These are phyloP conservation scores for Boletus sp. DNA, from an alignment of 768 basidiomycete species.

Conservation along the genomic window DNA sequence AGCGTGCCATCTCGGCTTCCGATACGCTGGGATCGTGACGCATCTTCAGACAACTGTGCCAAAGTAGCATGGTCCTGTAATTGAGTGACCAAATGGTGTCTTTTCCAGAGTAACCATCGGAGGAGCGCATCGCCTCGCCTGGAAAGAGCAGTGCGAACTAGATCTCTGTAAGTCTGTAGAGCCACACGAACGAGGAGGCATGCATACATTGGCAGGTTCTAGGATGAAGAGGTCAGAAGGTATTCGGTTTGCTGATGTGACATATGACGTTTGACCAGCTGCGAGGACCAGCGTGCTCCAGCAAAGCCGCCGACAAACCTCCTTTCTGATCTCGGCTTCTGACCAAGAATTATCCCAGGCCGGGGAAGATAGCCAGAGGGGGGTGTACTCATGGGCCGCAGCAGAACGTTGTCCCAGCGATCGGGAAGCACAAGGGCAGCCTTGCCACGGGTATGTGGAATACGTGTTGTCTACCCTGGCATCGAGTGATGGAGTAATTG, in stretches of 20 bases:
- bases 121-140: conserved; percentile 53
- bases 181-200: neutral
- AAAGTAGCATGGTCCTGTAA: conserved; percentile 64
- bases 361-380: conserved; percentile 61
- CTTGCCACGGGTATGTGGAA: conserved; percentile 17
- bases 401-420: conserved; percentile 53
- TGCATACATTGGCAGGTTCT: conserved; percentile 62
- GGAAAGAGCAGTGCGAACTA: conserved; percentile 75
- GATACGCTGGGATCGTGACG: conserved; percentile 39
- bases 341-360: conserved; percentile 59
- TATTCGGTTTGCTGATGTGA: conserved; percentile 39
- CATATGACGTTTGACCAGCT: conserved; percentile 62
- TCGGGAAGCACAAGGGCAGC: conserved; percentile 47
- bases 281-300: conserved; percentile 68
- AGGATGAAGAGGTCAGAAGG: conserved; percentile 53
- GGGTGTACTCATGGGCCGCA: conserved; percentile 48
- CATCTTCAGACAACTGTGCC: conserved; percentile 70
- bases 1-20: conserved; percentile 54
- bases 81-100: conserved; percentile 75
- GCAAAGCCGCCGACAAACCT: conserved; percentile 67
- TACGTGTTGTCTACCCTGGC: neutral
- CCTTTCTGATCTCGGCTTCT: conserved; percentile 64
- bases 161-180: conserved; percentile 1
- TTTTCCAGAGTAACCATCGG: conserved; percentile 41
- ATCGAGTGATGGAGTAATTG: neutral